These are phyloP conservation scores for Myotisia sp. DNA, from an alignment of 2,329 filamentous ascomycete species.

Conservation along the genomic window DNA sequence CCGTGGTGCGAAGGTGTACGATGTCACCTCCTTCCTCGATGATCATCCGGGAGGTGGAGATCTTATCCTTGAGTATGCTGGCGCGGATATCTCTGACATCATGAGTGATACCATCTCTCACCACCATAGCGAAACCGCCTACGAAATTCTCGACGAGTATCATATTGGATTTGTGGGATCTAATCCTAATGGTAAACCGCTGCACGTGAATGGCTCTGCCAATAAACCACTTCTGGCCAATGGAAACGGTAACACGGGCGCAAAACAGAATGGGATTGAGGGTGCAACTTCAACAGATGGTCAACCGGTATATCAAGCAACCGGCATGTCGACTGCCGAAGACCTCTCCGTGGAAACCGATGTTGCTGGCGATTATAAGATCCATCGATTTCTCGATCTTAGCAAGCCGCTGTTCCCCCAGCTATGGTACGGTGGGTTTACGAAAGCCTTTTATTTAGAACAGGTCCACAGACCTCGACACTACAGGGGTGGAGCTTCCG, in stretches of 20 bases:
- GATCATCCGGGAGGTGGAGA: conserved; percentile 84
- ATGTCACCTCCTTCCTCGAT: conserved; percentile 80
- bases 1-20: conserved; percentile 78
- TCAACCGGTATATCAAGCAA: conserved; percentile 38
- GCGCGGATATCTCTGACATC: conserved; percentile 71
- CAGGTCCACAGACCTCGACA: conserved; percentile 92
- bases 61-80: conserved; percentile 76
- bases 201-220: neutral
- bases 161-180: conserved; percentile 66
- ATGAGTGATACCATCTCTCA: conserved; percentile 74
- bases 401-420: conserved; percentile 72
- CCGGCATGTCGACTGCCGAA: conserved; percentile 78
- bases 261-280: conserved; percentile 28
- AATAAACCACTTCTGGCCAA: conserved; percentile 14
- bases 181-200: conserved; percentile 36
- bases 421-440: conserved; percentile 76
- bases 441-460: conserved; percentile 90
- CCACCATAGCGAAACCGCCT: conserved; percentile 78
- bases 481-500: conserved; percentile 84
- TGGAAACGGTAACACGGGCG: conserved; percentile 17
- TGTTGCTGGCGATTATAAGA: conserved; percentile 58
- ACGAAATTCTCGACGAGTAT: conserved; percentile 81
- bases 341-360: conserved; percentile 84
- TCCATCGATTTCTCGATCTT: conserved; percentile 86
- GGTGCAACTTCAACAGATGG: conserved; percentile 29